Base-by-base conservation (phyloP, 2,329 filamentous ascomycete genomes). In the Claviceps sp. region DNA sequence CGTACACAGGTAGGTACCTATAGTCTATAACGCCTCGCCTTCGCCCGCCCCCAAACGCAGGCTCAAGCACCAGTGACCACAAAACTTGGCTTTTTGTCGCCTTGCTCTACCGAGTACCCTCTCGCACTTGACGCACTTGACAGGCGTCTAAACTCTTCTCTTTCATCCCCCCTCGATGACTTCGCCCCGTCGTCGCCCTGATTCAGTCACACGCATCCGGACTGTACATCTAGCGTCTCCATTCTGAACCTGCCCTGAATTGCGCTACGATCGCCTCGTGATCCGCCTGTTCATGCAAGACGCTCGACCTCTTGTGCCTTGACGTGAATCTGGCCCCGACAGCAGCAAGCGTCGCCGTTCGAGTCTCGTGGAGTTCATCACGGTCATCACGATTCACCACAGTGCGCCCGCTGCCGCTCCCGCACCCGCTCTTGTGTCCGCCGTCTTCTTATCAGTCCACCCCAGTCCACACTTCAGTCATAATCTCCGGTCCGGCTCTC, bases 371-470 rank as follows among this genome's bases (percentile, higher is more conserved):
- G 34, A 42, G 40, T 29, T 44, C 52, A 49, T 44, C 52, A 49
- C 49, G 14, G 50, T 39, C 8, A 51, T 42, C 44, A 44, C 9
- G 23, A 38, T 42, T 42, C 39, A 46, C 44, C 44, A 46, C 44
- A 51, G 44, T 47, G 50, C 50, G 37, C 42, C 44, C 17, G 44
- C 44, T 16, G 44, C 49, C 17, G 49, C 52, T 43, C 38, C 48
- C 48, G 52, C 49, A 53, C 23, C 48, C 52, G 40, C 26, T 23
- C 37, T 53, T 43, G 51, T 39, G 43, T 39, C 48, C 26, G 39
- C 48, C 37, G 38, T 29, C 47, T 34, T 39, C 20, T 49, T 39
- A 8, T 46, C 47, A 34, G 37, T 42, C 47, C 16, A 39, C 17
- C 5, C 8, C 11, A 47, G 46, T 13, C 45, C 43, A 46, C 29